phyloP scores from a whole-genome alignment of 1,284 basidiomycete species.

The Phellopilus nigrolimitatus region DNA sequence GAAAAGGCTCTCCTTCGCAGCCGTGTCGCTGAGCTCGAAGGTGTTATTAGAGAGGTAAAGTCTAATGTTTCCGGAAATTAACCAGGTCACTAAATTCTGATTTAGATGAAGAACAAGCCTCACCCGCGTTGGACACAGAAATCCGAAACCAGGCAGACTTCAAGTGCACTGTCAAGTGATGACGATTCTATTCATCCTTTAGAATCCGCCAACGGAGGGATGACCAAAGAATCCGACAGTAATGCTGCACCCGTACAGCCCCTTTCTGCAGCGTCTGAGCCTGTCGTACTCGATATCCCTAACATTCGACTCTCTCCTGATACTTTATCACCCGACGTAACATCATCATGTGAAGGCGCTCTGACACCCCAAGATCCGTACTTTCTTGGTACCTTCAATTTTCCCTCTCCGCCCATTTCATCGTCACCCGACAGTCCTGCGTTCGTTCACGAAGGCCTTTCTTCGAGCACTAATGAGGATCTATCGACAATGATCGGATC shows the following conservation, averaged over 20 bases:
- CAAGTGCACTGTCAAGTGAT: slow-evolving; percentile 18
- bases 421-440: slow-evolving; percentile 12
- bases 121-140: slow-evolving; percentile 57
- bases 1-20: slow-evolving; percentile 65
- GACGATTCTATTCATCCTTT: background rate
- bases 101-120: slow-evolving; percentile 61
- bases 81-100: slow-evolving; percentile 24
- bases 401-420: slow-evolving; percentile 16
- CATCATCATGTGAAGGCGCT: slow-evolving; percentile 8
- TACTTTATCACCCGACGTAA: slow-evolving; percentile 4
- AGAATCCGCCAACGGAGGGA: background rate
- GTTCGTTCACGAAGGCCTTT: background rate
- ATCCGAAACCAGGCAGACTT: slow-evolving; percentile 24
- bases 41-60: slow-evolving; percentile 70
- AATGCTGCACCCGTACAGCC: background rate
- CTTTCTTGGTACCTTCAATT: slow-evolving; percentile 7
- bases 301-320: slow-evolving; percentile 5
- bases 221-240: background rate
- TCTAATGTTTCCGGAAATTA: slow-evolving; percentile 11
- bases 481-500: too few relatives aligned
- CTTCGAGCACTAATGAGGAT: too few relatives aligned
- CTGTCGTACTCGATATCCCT: slow-evolving; percentile 4
- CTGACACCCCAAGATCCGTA: slow-evolving; percentile 16
- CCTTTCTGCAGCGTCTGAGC: background rate
- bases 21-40: slow-evolving; percentile 78